Conservation (phyloP, 2,329 filamentous ascomycete species). For the Zymoseptoria crescenta region DNA sequence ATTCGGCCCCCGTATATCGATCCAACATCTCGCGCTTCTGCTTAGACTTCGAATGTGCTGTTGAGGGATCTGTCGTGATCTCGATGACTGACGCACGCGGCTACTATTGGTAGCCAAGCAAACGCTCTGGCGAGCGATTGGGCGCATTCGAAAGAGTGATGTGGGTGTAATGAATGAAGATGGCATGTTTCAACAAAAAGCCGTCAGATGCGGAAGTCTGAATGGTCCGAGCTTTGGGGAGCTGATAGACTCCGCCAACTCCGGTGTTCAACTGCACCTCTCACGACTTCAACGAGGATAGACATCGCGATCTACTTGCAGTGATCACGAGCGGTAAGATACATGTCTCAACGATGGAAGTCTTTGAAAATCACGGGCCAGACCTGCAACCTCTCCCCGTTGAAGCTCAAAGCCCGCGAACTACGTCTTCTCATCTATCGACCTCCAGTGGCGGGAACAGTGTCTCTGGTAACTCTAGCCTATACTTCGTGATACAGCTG, state of each 20-base stretch:
- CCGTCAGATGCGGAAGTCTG: neutral
- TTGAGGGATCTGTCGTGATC: constrained; percentile 5
- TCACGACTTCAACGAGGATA: too few relatives aligned
- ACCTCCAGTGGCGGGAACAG: too few relatives aligned
- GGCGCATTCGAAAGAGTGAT: constrained; percentile 20
- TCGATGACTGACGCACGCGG: constrained; percentile 16
- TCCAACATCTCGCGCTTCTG: constrained; percentile 10
- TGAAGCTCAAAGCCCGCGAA: too few relatives aligned
- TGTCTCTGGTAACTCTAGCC: too few relatives aligned
- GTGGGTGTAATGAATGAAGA: neutral
- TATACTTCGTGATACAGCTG: too few relatives aligned
- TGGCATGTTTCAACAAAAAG: neutral
- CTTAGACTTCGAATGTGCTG: constrained; percentile 19
- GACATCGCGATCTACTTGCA: too few relatives aligned
- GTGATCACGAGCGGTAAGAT: too few relatives aligned
- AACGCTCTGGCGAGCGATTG: constrained; percentile 25
- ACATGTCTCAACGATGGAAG: too few relatives aligned
- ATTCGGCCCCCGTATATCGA: constrained; percentile 15
- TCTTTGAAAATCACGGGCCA: too few relatives aligned
- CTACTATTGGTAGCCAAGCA: constrained; percentile 21
- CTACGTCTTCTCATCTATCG: too few relatives aligned
- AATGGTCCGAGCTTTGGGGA: neutral
- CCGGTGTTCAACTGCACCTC: neutral
- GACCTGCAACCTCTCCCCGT: too few relatives aligned
- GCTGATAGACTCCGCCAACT: neutral